Conservation (phyloP, 192 early-diverging fungal genomes). For the Obelidium mucronatum region DNA sequence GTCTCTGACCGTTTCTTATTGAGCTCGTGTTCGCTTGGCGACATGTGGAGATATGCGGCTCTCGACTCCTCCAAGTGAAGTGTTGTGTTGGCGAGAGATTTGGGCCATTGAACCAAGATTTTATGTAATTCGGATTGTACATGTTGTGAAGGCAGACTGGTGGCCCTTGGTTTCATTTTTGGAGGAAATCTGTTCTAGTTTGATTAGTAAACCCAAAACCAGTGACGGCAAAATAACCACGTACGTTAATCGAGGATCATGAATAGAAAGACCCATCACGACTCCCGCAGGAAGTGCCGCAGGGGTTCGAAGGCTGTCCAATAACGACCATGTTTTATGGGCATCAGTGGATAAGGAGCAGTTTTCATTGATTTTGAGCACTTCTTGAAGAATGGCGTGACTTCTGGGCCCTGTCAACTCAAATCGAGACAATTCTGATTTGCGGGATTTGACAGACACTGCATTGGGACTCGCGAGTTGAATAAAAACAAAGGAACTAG, state of each 20-base stretch:
- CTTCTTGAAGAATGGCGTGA: constrained; percentile 73
- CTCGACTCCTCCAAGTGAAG: constrained; percentile 34
- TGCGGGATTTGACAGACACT: constrained; percentile 30
- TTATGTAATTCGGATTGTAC: neutral
- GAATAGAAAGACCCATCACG: constrained; percentile 77
- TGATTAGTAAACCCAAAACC: neutral
- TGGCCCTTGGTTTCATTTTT: constrained; percentile 42
- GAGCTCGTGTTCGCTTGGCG: constrained; percentile 31
- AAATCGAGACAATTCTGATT: constrained; percentile 70
- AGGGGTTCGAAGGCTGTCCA: constrained; percentile 62
- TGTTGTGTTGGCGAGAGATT: constrained; percentile 18
- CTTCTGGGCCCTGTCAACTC: constrained; percentile 89
- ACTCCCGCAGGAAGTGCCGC: constrained; percentile 80
- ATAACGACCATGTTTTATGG: constrained; percentile 30
- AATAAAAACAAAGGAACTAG: neutral
- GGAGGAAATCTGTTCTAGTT: constrained; percentile 42
- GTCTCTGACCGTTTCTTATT: constrained; percentile 28
- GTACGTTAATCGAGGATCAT: constrained; percentile 86
- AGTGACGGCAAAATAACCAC: neutral
- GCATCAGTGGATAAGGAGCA: constrained; percentile 24
- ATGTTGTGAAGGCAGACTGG: neutral
- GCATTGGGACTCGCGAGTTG: neutral
- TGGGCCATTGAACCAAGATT: constrained; percentile 35
- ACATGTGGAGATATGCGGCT: neutral
- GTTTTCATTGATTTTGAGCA: constrained; percentile 53